Evolutionary conservation across 371 early-diverging fungal genomes (phyloP).

Genomic region (Globomyces sp.): DNA sequence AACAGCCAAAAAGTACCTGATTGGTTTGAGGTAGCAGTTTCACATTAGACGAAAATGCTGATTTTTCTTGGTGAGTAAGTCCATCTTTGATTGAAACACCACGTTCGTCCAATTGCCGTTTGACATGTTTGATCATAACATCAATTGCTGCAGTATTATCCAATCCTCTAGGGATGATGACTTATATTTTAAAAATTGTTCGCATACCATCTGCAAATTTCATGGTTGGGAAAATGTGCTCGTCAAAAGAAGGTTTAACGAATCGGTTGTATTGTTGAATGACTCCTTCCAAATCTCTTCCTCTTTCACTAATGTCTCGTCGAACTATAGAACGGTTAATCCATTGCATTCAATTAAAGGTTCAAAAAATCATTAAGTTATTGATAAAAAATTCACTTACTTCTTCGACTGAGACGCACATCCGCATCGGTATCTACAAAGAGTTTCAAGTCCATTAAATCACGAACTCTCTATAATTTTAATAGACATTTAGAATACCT

Average conservation of each 20-base stretch:
- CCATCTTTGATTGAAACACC: constrained; percentile 57
- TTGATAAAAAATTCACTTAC: constrained; percentile 43
- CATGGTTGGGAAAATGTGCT: constrained; percentile 84
- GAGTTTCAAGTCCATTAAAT: constrained; percentile 88
- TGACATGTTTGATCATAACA: constrained; percentile 82
- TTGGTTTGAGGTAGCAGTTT: constrained; percentile 52
- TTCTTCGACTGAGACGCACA: constrained; percentile 80
- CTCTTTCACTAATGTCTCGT: constrained; percentile 87
- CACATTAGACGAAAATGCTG: constrained; percentile 53
- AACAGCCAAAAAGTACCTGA: too few relatives aligned
- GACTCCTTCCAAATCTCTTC: constrained; percentile 78
- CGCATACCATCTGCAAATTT: constrained; percentile 74
- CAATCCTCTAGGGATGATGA: constrained; percentile 84
- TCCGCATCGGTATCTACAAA: constrained; percentile 96
- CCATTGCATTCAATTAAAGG: not conserved
- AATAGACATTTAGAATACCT: constrained; percentile 35
- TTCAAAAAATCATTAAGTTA: not conserved
- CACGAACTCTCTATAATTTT: constrained; percentile 47
- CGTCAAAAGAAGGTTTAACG: constrained; percentile 91
- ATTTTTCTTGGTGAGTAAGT: constrained; percentile 27
- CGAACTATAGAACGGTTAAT: constrained; percentile 52
- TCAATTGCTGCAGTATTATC: constrained; percentile 90
- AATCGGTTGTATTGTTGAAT: constrained; percentile 84
- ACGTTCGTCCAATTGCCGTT: constrained; percentile 75
- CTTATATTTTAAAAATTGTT: constrained; percentile 3